A percentile compares a stretch with the other conserved stretches of the same genome.
These are phyloP conservation scores for Diddensiella caesifluorescens DNA, from an alignment of 805 yeast genomes.

Conservation along the genomic window DNA sequence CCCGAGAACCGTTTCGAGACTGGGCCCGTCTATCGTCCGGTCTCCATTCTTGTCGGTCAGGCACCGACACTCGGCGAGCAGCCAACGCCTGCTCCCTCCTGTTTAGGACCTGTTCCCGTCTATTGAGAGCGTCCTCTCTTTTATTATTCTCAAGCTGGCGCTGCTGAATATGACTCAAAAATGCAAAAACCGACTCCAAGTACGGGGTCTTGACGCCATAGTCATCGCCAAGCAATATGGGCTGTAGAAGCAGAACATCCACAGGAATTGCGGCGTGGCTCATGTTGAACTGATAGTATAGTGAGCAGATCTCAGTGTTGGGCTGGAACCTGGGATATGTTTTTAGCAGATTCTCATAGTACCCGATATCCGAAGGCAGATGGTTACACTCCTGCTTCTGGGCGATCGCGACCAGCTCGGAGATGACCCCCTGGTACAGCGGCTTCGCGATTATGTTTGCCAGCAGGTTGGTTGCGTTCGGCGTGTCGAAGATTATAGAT, in stretches of 20 bases:
- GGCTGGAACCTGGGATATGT: background rate
- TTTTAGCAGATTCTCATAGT: background rate
- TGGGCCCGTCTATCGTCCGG: too few relatives aligned
- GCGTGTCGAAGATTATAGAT: constrained; percentile 65
- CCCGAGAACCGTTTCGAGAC: background rate
- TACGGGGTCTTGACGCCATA: constrained; percentile 82
- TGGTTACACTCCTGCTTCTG: constrained; percentile 50
- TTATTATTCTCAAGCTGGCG: constrained; percentile 18
- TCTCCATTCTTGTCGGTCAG: too few relatives aligned
- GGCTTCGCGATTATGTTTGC: constrained; percentile 80
- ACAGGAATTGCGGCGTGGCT: constrained; percentile 54
- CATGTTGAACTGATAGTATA: constrained; percentile 58
- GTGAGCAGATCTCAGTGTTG: constrained; percentile 40
- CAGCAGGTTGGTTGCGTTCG: constrained; percentile 52
- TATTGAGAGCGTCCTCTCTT: constrained; percentile 5
- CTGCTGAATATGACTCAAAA: constrained; percentile 31
- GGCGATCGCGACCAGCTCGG: constrained; percentile 62
- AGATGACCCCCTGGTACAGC: constrained; percentile 69
- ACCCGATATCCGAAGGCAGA: constrained; percentile 44
- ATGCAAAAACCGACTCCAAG: constrained; percentile 77
- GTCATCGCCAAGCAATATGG: constrained; percentile 87
- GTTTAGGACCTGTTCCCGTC: constrained; percentile 19
- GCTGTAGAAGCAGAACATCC: constrained; percentile 76
- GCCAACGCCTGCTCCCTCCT: constrained; percentile 20
- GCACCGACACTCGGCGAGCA: background rate